Percentiles rank a stretch among this genome's conserved stretches.
phyloP scores from a whole-genome alignment of 306 rosid species.

The Sicyos edulis region DNA sequence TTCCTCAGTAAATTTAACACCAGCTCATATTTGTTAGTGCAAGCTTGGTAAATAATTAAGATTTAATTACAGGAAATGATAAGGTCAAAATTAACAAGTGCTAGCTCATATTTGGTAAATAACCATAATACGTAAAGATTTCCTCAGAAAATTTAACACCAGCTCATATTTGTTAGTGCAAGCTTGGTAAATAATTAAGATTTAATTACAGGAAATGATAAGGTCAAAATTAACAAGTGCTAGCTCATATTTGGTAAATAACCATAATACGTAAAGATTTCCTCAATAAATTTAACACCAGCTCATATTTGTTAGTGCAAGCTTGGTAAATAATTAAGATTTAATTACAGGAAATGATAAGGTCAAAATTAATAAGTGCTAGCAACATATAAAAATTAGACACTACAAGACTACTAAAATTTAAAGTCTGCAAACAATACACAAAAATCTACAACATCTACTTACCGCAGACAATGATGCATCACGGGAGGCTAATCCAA shows the following conservation, averaged over 20 bases:
- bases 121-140: too few species aligned
- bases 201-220: slow-evolving; percentile 7
- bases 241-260: too few species aligned
- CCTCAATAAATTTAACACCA: too few species aligned
- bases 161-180: not conserved
- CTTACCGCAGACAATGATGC: slow-evolving; percentile 96
- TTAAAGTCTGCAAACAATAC: slow-evolving; percentile 17
- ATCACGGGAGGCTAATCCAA: slow-evolving; percentile 82
- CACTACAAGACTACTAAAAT: not conserved
- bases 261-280: too few species aligned
- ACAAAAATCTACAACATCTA: slow-evolving; percentile 21
- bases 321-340: not conserved
- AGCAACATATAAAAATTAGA: not conserved
- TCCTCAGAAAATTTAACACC: too few species aligned
- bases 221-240: not conserved
- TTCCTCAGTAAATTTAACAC: too few species aligned
- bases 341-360: slow-evolving; percentile 8
- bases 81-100: not conserved
- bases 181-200: not conserved
- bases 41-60: not conserved
- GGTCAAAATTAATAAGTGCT: not conserved
- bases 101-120: too few species aligned
- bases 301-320: not conserved
- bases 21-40: not conserved
- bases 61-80: slow-evolving; percentile 1